Conservation (phyloP, 1,284 basidiomycete genomes). For the Rhodofomes roseus region DNA sequence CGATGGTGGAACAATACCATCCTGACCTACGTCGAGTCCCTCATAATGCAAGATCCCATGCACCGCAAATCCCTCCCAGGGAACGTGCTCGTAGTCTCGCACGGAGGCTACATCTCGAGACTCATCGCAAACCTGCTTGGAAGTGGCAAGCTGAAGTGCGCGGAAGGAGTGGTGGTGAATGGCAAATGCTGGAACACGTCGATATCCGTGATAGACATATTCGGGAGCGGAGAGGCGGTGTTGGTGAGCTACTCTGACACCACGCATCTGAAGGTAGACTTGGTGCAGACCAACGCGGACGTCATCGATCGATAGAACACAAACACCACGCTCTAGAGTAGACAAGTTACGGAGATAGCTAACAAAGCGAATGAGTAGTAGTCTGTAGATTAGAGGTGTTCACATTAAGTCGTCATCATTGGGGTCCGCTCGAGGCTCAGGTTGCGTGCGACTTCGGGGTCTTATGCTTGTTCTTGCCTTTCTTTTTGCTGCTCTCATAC, state of each 20-base stretch:
- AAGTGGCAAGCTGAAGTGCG: slow-evolving; percentile 35
- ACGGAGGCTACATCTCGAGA: slow-evolving; percentile 59
- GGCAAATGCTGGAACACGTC: slow-evolving; percentile 52
- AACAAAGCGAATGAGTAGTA: not conserved
- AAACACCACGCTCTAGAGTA: not conserved
- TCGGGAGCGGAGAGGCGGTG: slow-evolving; percentile 35
- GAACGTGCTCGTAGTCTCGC: slow-evolving; percentile 58
- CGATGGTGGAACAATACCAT: slow-evolving; percentile 60
- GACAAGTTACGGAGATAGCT: not conserved
- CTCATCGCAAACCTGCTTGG: slow-evolving; percentile 46
- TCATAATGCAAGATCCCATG: slow-evolving; percentile 6
- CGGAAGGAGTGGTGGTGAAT: slow-evolving; percentile 37
- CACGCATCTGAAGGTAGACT: slow-evolving; percentile 42
- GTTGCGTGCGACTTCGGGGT: slow-evolving; percentile 5
- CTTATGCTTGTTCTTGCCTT: slow-evolving; percentile 28
- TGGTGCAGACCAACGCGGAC: slow-evolving; percentile 50
- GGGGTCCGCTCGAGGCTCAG: not conserved
- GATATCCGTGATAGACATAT: slow-evolving; percentile 55
- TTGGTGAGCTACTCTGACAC: slow-evolving; percentile 53
- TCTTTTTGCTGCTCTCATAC: slow-evolving; percentile 40
- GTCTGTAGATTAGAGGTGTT: not conserved
- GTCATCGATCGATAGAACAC: slow-evolving; percentile 10
- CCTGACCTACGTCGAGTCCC: slow-evolving; percentile 32
- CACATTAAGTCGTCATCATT: not conserved
- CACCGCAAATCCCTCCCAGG: slow-evolving; percentile 19